These are phyloP conservation scores for Pelagomonas calceolata DNA, from an alignment of 108 stramenopile genomes.

Conservation along the genomic window DNA sequence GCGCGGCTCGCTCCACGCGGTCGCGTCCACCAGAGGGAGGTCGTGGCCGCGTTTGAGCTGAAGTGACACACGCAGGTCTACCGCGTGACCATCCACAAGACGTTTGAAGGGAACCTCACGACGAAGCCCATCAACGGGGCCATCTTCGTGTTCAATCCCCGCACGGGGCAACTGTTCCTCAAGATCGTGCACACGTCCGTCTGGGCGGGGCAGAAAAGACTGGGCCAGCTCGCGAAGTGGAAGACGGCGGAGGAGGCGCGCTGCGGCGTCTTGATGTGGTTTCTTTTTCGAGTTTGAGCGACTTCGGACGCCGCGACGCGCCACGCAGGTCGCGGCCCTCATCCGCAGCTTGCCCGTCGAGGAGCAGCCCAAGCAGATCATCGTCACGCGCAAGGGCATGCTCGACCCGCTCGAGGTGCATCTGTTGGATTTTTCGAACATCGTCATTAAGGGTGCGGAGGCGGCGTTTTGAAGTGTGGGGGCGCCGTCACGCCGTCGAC, in stretches of 20 bases:
- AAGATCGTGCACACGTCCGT: slow-evolving; percentile 98
- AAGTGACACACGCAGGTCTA: too few species aligned
- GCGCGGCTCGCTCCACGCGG: too few species aligned
- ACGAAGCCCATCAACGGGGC: slow-evolving; percentile 99
- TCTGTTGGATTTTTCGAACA: slow-evolving; percentile 95
- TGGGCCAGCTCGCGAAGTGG: slow-evolving; percentile 98
- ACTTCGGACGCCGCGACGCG: too few species aligned
- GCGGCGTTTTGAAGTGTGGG: too few species aligned
- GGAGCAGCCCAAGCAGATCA: slow-evolving; percentile 99
- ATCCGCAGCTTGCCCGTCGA: slow-evolving; percentile 95
- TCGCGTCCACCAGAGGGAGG: too few species aligned
- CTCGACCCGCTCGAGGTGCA: slow-evolving; percentile 97
- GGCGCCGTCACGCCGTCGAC: too few species aligned
- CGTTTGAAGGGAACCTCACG: slow-evolving; percentile 95
- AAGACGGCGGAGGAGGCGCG: slow-evolving; percentile 99
- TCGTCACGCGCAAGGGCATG: slow-evolving; percentile 97
- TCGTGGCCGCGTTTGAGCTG: too few species aligned
- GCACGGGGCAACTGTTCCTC: slow-evolving; percentile 92
- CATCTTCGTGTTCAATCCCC: slow-evolving; percentile 98
- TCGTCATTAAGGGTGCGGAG: slow-evolving; percentile 94
- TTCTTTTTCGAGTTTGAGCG: background rate
- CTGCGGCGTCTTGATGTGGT: too few species aligned
- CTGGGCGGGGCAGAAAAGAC: slow-evolving; percentile 99
- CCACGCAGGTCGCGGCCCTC: slow-evolving; percentile 90
- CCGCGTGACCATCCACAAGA: slow-evolving; percentile 98